Evolutionary conservation across 805 yeast genomes (phyloP), one percentile per base, ranked within the genome.

Genomic region (Clavispora fructus): DNA sequence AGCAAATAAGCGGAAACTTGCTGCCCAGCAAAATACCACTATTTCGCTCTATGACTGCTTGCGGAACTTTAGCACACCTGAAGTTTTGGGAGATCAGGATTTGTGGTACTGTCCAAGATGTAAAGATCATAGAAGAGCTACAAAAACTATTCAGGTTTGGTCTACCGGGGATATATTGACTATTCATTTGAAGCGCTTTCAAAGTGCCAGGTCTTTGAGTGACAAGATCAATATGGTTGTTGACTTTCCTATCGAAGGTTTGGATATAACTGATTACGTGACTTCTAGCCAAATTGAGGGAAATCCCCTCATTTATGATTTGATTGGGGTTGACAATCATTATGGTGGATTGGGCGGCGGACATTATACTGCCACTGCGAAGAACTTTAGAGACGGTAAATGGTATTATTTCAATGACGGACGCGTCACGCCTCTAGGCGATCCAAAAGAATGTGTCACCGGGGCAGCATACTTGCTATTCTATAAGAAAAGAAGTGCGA

Each of bases 301-400:
- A 35, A 47, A 52, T 6, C 35, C 49, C 69, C 43, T 60, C n/a
- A 60, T 87, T 1, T 92, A 92, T 64, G 98, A 94, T 61, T 69
- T 94, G 51, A 75, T 87, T 56, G 98, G 94, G 0, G 97, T 94
- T 19, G 98, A 91, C 62, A 94, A 92, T 62, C 99, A 94, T 61
- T 90, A 76, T 62, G 99, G 98, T 42, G 97, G 97, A 0, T 71
- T 92, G 16, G 97, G 98, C 0, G 98, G 98, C 5, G 98, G 99
- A 1, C 98, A 94, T 69, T 92, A 94, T 64, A 94, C 99, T 1
- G 87, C 98, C 0, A 85, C 82, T 58, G 96, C 79, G 0, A 85
- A 84, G 62, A 91, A 91, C 59, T 83, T 80, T 62, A 73, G 80
- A 38, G 95, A 87, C 58, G 69, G 69, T 17, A 73, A 80, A 47